A percentile compares a stretch with the other conserved stretches of the same genome.
Conservation (phyloP, 257 asterid species). For the Plantago elongata region DNA sequence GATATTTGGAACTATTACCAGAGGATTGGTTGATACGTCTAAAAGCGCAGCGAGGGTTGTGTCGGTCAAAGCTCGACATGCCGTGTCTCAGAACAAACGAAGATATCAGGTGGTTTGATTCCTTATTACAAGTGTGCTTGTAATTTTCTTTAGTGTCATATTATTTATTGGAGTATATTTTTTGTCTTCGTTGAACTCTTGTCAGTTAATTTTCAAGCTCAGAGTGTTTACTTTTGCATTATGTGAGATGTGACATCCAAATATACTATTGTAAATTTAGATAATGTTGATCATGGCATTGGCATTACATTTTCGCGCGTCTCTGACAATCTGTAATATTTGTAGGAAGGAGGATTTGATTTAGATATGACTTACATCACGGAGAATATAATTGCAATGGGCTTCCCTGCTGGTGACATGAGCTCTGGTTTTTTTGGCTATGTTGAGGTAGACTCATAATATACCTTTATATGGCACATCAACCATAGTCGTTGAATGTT, state of each 20-base stretch:
- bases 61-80: slow-evolving; percentile 97
- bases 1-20: slow-evolving; percentile 76
- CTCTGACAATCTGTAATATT: slow-evolving; percentile 19
- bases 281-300: slow-evolving; percentile 3
- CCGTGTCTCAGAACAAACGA: slow-evolving; percentile 94
- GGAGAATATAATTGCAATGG: slow-evolving; percentile 99
- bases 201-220: too few relatives aligned
- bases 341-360: slow-evolving; percentile 98
- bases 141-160: not conserved
- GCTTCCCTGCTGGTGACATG: slow-evolving; percentile 99
- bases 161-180: too few relatives aligned
- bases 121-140: slow-evolving; percentile 6
- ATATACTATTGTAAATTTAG: not conserved
- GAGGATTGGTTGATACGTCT: slow-evolving; percentile 90
- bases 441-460: slow-evolving; percentile 66
- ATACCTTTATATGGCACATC: slow-evolving; percentile 11
- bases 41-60: slow-evolving; percentile 96
- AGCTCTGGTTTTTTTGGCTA: slow-evolving; percentile 97
- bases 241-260: not conserved
- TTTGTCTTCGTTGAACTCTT: too few relatives aligned
- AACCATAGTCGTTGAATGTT: slow-evolving; percentile 13
- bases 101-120: slow-evolving; percentile 78
- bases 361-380: slow-evolving; percentile 98
- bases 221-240: too few relatives aligned
- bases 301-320: slow-evolving; percentile 14